These are phyloP conservation scores for Trichosporon ovoides DNA, from an alignment of 1,284 basidiomycete genomes.

Conservation along the genomic window DNA sequence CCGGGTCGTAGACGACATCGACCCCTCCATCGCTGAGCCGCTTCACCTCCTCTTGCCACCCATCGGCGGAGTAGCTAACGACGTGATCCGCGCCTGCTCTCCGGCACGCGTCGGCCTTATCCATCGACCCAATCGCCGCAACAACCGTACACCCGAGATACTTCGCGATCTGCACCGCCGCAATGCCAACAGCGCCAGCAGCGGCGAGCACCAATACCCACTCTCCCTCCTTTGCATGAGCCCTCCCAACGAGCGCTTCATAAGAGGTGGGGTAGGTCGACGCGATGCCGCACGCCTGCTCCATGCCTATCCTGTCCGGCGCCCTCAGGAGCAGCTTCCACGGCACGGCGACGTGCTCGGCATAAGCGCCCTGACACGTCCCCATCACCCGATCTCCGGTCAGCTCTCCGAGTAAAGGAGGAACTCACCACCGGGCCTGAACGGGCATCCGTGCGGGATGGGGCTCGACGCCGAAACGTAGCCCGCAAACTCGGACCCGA, in stretches of 20 bases:
- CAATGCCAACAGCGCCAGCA: conserved; percentile 80
- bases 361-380: conserved; percentile 67
- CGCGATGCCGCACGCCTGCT: conserved; percentile 54
- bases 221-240: conserved; percentile 70
- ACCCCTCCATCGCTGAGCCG: conserved; percentile 74
- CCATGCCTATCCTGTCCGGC: conserved; percentile 61
- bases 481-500: conserved; percentile 85
- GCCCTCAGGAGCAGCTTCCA: conserved; percentile 56
- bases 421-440: conserved; percentile 58
- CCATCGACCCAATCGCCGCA: conserved; percentile 47
- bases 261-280: conserved; percentile 51
- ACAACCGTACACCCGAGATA: conserved; percentile 51
- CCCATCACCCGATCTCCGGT: conserved; percentile 92
- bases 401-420: too few species aligned
- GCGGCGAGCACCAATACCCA: conserved; percentile 83
- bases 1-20: conserved; percentile 83
- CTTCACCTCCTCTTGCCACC: conserved; percentile 53
- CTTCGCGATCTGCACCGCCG: conserved; percentile 85
- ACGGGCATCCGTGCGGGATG: conserved; percentile 73
- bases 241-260: conserved; percentile 79
- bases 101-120: conserved; percentile 48
- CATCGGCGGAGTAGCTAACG: conserved; percentile 48
- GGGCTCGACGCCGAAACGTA: conserved; percentile 65
- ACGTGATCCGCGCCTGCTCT: conserved; percentile 48
- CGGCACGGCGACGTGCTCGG: conserved; percentile 62